Conservation (phyloP, 768 basidiomycete genomes). For the Porphyrellus cyaneotinctus region DNA sequence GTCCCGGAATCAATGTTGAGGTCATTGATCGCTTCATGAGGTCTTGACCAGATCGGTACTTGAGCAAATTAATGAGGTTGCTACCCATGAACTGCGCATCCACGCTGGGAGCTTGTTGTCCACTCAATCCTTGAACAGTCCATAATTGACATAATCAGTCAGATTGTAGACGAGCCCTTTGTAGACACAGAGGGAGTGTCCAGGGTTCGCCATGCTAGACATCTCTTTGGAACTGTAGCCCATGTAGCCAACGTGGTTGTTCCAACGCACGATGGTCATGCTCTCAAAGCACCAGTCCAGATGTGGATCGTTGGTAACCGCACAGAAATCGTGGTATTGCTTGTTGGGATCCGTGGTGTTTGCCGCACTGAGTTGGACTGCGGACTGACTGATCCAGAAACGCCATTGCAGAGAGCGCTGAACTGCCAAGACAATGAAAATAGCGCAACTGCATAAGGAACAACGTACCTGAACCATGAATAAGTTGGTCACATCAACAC, state of each 20-base stretch:
- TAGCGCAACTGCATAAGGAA: neutral
- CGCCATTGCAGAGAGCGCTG: no score
- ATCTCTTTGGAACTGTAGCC: slow-evolving; percentile 75
- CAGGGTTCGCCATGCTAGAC: slow-evolving; percentile 60
- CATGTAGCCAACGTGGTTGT: no score
- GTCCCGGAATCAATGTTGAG: slow-evolving; percentile 53
- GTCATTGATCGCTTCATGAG: slow-evolving; percentile 69
- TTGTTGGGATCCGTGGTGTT: no score
- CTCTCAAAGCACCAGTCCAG: no score
- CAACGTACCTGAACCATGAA: slow-evolving; percentile 88
- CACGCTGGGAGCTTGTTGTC: slow-evolving; percentile 40
- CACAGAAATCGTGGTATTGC: no score
- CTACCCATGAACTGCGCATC: slow-evolving; percentile 68
- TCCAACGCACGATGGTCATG: no score
- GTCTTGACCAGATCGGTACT: slow-evolving; percentile 67
- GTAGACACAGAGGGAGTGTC: slow-evolving; percentile 74
- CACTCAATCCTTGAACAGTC: slow-evolving; percentile 45
- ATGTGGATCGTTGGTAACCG: no score
- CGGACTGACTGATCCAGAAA: no score
- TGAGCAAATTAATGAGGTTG: slow-evolving; percentile 72
- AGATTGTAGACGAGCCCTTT: slow-evolving; percentile 84
- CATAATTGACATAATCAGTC: slow-evolving; percentile 69
- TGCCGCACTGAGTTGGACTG: no score
- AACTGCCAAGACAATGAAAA: slow-evolving; percentile 25
- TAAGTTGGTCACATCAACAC: slow-evolving; percentile 62